Conservation (phyloP, 2,329 filamentous ascomycete genomes). For the Aspergillus fumigatus region DNA sequence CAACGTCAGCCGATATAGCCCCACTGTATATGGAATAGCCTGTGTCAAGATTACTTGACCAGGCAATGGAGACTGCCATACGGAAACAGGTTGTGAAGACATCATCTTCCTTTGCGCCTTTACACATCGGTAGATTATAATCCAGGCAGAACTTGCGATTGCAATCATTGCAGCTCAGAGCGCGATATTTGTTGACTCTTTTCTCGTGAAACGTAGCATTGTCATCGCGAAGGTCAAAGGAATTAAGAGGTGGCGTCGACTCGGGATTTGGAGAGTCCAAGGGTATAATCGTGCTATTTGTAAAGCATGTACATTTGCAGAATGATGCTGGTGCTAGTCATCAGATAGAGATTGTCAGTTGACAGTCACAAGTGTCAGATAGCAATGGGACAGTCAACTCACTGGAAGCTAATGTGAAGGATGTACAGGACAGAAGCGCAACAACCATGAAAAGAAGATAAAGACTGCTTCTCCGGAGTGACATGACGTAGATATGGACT, state of each 20-base stretch:
- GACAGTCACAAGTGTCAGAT: not conserved
- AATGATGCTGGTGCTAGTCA: slow-evolving; percentile 52
- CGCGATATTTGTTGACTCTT: slow-evolving; percentile 33
- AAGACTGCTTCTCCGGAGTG: slow-evolving; percentile 10
- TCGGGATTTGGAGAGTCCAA: slow-evolving; percentile 45
- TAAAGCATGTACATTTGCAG: slow-evolving; percentile 68
- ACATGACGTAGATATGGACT: slow-evolving; percentile 17
- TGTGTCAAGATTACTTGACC: not conserved
- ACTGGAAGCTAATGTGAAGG: slow-evolving; percentile 33
- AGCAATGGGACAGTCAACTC: slow-evolving; percentile 14
- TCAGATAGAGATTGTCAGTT: slow-evolving; percentile 1
- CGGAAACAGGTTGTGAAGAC: slow-evolving; percentile 64
- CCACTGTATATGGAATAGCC: not conserved
- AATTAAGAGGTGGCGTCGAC: slow-evolving; percentile 17
- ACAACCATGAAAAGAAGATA: slow-evolving; percentile 23
- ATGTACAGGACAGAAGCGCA: slow-evolving; percentile 21
- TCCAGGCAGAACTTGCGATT: slow-evolving; percentile 63
- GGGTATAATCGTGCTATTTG: slow-evolving; percentile 64
- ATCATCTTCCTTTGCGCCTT: slow-evolving; percentile 58
- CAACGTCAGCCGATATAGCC: slow-evolving; percentile 4
- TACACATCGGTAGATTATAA: slow-evolving; percentile 59
- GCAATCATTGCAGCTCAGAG: slow-evolving; percentile 60
- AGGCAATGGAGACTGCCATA: slow-evolving; percentile 22
- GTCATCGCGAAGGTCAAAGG: slow-evolving; percentile 18
- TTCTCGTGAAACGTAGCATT: slow-evolving; percentile 14